Evolutionary conservation across 352 stramenopile species (phyloP), one percentile per base, ranked within the genome.

Genomic region (Pythium periplocum): DNA sequence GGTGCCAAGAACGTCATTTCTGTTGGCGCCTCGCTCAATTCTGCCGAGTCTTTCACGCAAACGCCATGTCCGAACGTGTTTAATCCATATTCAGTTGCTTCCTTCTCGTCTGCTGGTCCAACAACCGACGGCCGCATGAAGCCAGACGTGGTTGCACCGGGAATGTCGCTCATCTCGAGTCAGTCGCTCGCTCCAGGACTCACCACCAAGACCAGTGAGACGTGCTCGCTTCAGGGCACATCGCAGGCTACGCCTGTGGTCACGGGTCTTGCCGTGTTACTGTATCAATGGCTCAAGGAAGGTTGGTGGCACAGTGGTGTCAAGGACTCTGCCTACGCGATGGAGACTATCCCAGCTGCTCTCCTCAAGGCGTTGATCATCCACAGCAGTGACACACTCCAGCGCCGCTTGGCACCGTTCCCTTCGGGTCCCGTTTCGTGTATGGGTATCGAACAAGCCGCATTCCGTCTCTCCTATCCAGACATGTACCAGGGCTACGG

Each of bases 1-100:
- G 83, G 83, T 0, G 83, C 83, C 43, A 93, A 93, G 67, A 93
- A 93, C 39, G 83, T 90, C 6, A 86, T 93, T 53, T 90, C 79
- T 2, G 83, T 93, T 30, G 83, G 83, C 6, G 83, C 83, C 6
- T 93, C 83, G 12, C 67, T 93, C 26, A 93, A 86, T 43, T 53
- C 70, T 2, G 72, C 78, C 32, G 59, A 64, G 44, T 80, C 75
- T 31, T 86, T 87, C 51, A 57, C 53, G 17, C 55, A 73, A 8
- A 73, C 66, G 2, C 58, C 61, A 32, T 93, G 83, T n/a, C 55
- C 69, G 2, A 59, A 69, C 8, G 68, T 89, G 10, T 87, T 89
- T 50, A 92, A 92, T 46, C 67, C 88, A 32, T 63, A 65, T 42
- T 86, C 84, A 1, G 73, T 96, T 4, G 85, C 86, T 10, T 86